Percentiles rank a stretch among this genome's conserved stretches.
Evolutionary conservation across 139 green algal genomes (phyloP).

Genomic region (Ettlia oleoabundans): DNA sequence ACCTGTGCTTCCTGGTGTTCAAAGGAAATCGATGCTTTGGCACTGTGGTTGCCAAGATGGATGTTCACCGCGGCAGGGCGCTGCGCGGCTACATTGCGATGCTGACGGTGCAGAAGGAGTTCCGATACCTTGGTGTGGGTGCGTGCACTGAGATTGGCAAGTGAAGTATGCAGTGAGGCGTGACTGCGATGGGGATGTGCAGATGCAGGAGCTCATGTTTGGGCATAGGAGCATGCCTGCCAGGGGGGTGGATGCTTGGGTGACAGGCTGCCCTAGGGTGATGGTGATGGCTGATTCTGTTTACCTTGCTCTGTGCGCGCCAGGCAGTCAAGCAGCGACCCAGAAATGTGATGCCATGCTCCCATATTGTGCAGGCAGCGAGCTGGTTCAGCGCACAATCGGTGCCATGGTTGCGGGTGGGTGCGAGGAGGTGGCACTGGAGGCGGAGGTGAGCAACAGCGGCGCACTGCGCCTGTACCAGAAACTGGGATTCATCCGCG

Average conservation of each 20-base stretch:
- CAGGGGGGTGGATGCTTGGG: too few species aligned
- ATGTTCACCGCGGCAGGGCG: constrained; percentile 70
- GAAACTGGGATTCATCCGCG: constrained; percentile 95
- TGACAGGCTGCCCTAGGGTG: too few species aligned
- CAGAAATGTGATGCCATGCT: too few species aligned
- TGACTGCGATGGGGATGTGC: too few species aligned
- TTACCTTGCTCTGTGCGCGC: too few species aligned
- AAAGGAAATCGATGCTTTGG: constrained; percentile 70
- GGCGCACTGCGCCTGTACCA: constrained; percentile 94
- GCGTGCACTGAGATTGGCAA: too few species aligned
- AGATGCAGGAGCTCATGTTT: background rate
- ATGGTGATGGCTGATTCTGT: too few species aligned
- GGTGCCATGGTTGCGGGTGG: constrained; percentile 69
- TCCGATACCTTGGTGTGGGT: constrained; percentile 86
- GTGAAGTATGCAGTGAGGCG: too few species aligned
- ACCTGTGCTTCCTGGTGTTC: constrained; percentile 89
- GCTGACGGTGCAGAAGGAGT: constrained; percentile 93
- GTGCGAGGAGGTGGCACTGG: constrained; percentile 90
- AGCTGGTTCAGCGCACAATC: constrained; percentile 79
- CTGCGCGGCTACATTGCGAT: constrained; percentile 97
- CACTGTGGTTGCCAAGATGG: constrained; percentile 95
- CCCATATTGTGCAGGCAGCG: constrained; percentile 64
- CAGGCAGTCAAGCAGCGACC: too few species aligned
- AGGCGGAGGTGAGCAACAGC: constrained; percentile 95
- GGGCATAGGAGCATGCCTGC: too few species aligned